Evolutionary conservation across 1,284 basidiomycete genomes (phyloP).

Genomic region (Cryptococcus floricola): DNA sequence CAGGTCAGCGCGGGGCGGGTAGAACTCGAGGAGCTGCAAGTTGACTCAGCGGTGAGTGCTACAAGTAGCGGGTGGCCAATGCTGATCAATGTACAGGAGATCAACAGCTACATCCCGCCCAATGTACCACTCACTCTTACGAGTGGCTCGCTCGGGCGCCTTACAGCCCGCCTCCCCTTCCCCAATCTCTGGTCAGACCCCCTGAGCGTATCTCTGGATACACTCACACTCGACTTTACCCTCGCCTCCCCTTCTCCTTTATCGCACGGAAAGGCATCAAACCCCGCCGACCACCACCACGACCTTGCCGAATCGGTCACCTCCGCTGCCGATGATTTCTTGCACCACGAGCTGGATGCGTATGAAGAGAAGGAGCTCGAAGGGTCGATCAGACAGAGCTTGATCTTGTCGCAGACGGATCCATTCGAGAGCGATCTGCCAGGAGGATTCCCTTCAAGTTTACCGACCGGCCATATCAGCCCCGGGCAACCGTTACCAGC

Average conservation of each 20-base stretch:
- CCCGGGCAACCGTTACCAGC: conserved; percentile 4
- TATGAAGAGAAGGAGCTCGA: conserved; percentile 69
- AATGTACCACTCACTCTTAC: conserved; percentile 66
- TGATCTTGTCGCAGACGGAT: conserved; percentile 35
- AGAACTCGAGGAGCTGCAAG: conserved; percentile 75
- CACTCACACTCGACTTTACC: conserved; percentile 65
- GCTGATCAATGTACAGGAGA: conserved; percentile 57
- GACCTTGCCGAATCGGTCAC: conserved; percentile 71
- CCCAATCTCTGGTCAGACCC: conserved; percentile 46
- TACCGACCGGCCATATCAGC: not conserved
- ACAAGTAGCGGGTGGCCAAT: not conserved
- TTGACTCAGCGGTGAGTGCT: conserved; percentile 66
- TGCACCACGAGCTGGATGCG: conserved; percentile 71
- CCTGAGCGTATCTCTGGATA: conserved; percentile 54
- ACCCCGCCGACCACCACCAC: conserved; percentile 16
- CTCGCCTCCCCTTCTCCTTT: conserved; percentile 52
- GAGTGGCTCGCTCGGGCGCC: conserved; percentile 66
- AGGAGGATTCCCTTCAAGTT: conserved; percentile 35
- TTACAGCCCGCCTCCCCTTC: conserved; percentile 59
- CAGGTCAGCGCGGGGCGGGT: conserved; percentile 85
- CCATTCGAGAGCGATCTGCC: conserved; percentile 36
- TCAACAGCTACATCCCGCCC: conserved; percentile 64
- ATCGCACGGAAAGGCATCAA: not conserved
- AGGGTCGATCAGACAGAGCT: conserved; percentile 57
- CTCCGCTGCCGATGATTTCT: conserved; percentile 75